Evolutionary conservation across 192 early-diverging fungal genomes (phyloP).

Genomic region (Rhizophagus prolifer): DNA sequence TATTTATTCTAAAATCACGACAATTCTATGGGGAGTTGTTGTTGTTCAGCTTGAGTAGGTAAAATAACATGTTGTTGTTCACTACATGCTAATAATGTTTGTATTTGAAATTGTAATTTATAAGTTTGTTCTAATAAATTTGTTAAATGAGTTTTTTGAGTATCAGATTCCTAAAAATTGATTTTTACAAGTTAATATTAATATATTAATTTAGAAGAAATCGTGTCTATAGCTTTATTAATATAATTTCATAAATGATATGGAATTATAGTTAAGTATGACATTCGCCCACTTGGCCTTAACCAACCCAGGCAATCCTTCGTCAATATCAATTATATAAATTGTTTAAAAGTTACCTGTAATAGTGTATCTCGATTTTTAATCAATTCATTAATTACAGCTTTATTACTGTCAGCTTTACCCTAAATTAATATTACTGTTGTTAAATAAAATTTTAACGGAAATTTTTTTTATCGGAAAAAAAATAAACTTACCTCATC

Average conservation of each 20-base stretch:
- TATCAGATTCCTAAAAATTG: not conserved
- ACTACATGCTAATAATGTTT: slow-evolving; percentile 13
- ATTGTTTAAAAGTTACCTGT: no score
- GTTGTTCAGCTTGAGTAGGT: not conserved
- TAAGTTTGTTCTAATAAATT: slow-evolving; percentile 9
- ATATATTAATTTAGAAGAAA: no score
- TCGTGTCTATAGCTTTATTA: no score
- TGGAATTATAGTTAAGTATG: no score
- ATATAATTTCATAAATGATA: no score
- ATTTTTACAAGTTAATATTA: no score
- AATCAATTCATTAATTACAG: not conserved
- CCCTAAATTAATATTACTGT: not conserved
- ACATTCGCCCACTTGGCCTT: no score
- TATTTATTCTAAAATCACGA: no score
- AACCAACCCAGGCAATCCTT: no score
- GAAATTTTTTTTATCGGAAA: no score
- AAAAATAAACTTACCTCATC: not conserved
- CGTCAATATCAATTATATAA: no score
- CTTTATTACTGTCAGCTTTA: not conserved
- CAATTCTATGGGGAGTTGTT: not conserved
- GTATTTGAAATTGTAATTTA: slow-evolving; percentile 21
- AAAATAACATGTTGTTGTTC: not conserved
- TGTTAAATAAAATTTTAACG: no score
- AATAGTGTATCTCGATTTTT: not conserved
- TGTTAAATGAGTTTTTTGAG: not conserved